These are phyloP conservation scores for Parathielavia hyrcaniae DNA, from an alignment of 495 filamentous ascomycete genomes.

Conservation along the genomic window DNA sequence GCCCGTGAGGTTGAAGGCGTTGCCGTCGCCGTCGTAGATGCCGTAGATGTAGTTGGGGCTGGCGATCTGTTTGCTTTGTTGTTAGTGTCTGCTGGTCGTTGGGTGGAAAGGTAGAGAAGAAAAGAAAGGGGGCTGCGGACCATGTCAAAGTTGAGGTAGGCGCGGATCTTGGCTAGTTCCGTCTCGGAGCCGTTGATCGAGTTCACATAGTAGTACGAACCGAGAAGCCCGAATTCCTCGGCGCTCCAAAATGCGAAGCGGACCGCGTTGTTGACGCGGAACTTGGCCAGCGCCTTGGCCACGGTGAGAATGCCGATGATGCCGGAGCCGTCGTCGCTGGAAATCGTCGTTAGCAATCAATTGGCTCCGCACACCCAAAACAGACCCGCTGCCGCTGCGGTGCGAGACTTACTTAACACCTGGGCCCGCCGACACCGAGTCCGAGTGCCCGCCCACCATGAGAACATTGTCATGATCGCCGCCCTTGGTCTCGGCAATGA, in stretches of 20 bases:
- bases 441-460: slow-evolving; percentile 58
- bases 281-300: slow-evolving; percentile 54
- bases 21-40: slow-evolving; percentile 68
- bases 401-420: slow-evolving; percentile 37
- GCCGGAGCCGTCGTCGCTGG: slow-evolving; percentile 50
- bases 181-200: slow-evolving; percentile 34
- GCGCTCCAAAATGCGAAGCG: slow-evolving; percentile 66
- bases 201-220: slow-evolving; percentile 54
- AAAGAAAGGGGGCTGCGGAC: not conserved
- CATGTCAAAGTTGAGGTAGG: slow-evolving; percentile 78
- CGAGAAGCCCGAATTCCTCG: slow-evolving; percentile 61
- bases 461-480: slow-evolving; percentile 62
- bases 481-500: slow-evolving; percentile 59
- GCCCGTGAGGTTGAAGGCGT: slow-evolving; percentile 53
- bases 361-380: no score
- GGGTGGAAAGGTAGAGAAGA: not conserved
- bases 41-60: slow-evolving; percentile 62
- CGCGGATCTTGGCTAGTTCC: slow-evolving; percentile 49
- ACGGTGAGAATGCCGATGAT: slow-evolving; percentile 57
- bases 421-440: slow-evolving; percentile 57
- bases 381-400: no score
- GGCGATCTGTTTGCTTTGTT: slow-evolving; percentile 42
- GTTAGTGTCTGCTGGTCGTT: not conserved
- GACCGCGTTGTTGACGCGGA: slow-evolving; percentile 57
- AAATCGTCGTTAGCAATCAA: not conserved